Evolutionary conservation across 2,329 filamentous ascomycete genomes (phyloP).

Genomic region (Didymella arachidicola): DNA sequence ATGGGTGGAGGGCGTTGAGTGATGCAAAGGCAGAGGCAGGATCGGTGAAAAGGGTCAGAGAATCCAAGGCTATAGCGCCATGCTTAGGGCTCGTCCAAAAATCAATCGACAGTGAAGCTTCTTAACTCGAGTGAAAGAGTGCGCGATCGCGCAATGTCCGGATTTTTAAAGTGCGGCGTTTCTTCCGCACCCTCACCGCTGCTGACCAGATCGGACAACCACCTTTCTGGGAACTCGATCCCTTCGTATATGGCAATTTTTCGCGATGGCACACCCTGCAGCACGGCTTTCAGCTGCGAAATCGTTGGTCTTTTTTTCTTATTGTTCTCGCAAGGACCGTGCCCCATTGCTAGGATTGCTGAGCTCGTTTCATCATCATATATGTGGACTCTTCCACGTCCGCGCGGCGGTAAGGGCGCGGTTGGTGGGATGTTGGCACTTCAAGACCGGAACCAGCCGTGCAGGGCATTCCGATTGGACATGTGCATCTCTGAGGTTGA

Average conservation of each 20-base stretch:
- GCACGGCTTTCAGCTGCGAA: neutral
- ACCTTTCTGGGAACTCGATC: neutral
- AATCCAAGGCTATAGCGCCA: slow-evolving; percentile 2
- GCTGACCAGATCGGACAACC: neutral
- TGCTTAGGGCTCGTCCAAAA: neutral
- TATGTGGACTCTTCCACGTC: neutral
- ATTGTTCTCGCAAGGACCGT: neutral
- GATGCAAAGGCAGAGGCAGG: neutral
- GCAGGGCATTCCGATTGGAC: neutral
- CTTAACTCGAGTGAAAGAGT: neutral
- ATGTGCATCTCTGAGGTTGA: neutral
- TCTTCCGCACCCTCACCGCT: slow-evolving; percentile 7
- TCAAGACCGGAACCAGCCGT: neutral
- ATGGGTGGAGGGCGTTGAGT: slow-evolving; percentile 3
- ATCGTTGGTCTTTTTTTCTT: neutral
- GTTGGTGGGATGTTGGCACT: neutral
- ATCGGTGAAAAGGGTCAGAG: neutral
- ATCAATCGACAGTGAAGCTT: neutral
- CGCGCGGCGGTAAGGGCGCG: slow-evolving; percentile 1
- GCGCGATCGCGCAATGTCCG: neutral
- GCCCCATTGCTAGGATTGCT: neutral
- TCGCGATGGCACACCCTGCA: neutral
- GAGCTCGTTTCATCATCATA: neutral
- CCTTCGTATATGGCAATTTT: slow-evolving; percentile 6
- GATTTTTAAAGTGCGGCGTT: slow-evolving; percentile 14